A percentile compares a stretch with the other conserved stretches of the same genome.
Conservation (phyloP, 768 basidiomycete species). For the Amanita subjunquillea region DNA sequence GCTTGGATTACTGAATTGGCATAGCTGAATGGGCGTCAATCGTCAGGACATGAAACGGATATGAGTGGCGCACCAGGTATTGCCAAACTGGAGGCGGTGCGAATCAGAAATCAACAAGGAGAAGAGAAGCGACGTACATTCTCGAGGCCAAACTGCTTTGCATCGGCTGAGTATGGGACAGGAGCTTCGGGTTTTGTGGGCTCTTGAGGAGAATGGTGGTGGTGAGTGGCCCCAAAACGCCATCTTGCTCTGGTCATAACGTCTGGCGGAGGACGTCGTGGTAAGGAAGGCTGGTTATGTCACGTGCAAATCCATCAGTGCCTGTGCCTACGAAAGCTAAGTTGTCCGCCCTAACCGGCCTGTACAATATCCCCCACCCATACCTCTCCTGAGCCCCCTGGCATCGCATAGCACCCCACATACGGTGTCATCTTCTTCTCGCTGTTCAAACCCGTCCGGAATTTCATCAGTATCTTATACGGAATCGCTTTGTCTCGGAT, state of each 20-base stretch:
- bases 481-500: conserved; percentile 63
- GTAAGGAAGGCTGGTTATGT: background rate
- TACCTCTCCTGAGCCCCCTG: conserved; percentile 37
- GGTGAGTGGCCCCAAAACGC: conserved; percentile 21
- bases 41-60: background rate
- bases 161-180: conserved; percentile 47
- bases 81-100: conserved; percentile 65
- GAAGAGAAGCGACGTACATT: conserved; percentile 54
- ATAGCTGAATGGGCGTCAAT: conserved; percentile 46
- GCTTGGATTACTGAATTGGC: conserved; percentile 98
- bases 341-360: background rate
- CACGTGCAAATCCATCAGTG: background rate
- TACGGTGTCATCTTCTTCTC: conserved; percentile 40
- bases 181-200: conserved; percentile 22
- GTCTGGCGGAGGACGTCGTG: background rate
- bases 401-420: conserved; percentile 57
- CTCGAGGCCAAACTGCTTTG: conserved; percentile 92
- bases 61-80: conserved; percentile 68
- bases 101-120: conserved; percentile 4
- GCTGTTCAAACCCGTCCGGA: conserved; percentile 51
- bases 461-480: conserved; percentile 66
- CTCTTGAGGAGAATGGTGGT: conserved; percentile 9
- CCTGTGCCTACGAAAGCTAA: conserved; percentile 1
- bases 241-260: conserved; percentile 25
- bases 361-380: conserved; percentile 52